Percentiles rank a stretch among this genome's conserved stretches.
Conservation (phyloP, 179 eudicot species). For the Patellifolia procumbens region DNA sequence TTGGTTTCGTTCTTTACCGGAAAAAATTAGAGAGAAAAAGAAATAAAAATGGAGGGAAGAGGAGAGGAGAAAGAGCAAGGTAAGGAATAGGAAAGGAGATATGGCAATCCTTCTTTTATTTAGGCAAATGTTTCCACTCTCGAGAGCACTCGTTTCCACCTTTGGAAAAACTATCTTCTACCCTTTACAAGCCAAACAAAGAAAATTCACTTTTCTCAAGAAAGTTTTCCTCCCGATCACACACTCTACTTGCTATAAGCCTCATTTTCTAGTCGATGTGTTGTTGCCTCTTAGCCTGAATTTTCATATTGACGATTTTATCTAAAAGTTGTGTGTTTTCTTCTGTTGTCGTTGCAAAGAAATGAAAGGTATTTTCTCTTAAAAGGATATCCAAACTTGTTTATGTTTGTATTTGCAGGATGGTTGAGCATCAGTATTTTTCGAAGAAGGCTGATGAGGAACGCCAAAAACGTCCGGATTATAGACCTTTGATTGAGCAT, state of each 20-base stretch:
- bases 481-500: constrained; percentile 72
- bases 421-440: constrained; percentile 56
- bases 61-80: too few relatives aligned
- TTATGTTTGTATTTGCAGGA: constrained; percentile 41
- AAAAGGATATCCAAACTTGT: not conserved
- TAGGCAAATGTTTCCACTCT: too few relatives aligned
- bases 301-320: not conserved
- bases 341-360: not conserved
- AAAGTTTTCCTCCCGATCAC: too few relatives aligned
- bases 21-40: too few relatives aligned
- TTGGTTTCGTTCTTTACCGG: too few relatives aligned
- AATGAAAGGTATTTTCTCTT: not conserved
- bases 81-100: too few relatives aligned
- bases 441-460: constrained; percentile 70
- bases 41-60: too few relatives aligned
- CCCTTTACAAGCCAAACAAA: too few relatives aligned
- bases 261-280: not conserved
- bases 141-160: too few relatives aligned
- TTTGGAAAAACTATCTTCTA: too few relatives aligned
- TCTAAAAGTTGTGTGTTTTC: not conserved
- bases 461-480: constrained; percentile 64
- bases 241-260: constrained; percentile 2
- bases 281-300: not conserved
- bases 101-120: too few relatives aligned
- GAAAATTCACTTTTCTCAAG: too few relatives aligned